phyloP scores from a whole-genome alignment of 2,329 filamentous ascomycete genomes.

The Fusarium virguliforme region DNA sequence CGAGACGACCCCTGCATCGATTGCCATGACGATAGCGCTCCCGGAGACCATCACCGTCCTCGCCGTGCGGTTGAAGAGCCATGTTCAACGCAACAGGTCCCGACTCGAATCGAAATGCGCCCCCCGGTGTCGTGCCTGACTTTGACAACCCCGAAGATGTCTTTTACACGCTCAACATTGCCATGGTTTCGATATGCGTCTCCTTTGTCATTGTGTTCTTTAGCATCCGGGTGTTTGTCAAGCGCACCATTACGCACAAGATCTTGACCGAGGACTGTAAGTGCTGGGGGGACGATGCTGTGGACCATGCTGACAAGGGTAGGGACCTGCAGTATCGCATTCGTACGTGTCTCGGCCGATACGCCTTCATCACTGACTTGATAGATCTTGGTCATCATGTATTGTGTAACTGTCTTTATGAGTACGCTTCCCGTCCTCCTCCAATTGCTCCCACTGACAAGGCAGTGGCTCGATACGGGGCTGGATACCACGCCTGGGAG shows the following conservation, averaged over 20 bases:
- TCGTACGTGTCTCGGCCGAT: conserved; percentile 19
- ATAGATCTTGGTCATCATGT: conserved; percentile 31
- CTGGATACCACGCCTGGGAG: conserved; percentile 46
- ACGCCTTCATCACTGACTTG: conserved; percentile 3
- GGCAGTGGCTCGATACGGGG: conserved; percentile 41
- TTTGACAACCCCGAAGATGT: conserved; percentile 41
- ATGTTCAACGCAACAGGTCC: conserved; percentile 49
- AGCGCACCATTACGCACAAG: conserved; percentile 33
- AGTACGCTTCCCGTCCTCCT: conserved; percentile 26
- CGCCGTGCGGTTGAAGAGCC: conserved; percentile 17
- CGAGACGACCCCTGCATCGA: neutral
- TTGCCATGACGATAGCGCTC: conserved; percentile 21
- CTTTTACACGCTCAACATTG: conserved; percentile 41
- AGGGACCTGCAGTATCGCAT: conserved; percentile 44
- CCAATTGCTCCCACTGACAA: neutral
- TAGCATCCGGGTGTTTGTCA: conserved; percentile 38
- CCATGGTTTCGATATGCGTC: conserved; percentile 30
- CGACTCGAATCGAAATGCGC: conserved; percentile 45
- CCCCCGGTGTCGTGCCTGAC: conserved; percentile 41
- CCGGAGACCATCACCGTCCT: neutral
- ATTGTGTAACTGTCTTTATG: conserved; percentile 32
- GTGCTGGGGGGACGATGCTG: neutral
- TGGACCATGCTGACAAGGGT: conserved; percentile 12
- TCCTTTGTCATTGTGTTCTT: conserved; percentile 31
- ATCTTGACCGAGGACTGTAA: conserved; percentile 41